Evolutionary conservation across 257 asterid species (phyloP), one percentile per base, ranked within the genome.

Genomic region (Primulina huaijiensis): DNA sequence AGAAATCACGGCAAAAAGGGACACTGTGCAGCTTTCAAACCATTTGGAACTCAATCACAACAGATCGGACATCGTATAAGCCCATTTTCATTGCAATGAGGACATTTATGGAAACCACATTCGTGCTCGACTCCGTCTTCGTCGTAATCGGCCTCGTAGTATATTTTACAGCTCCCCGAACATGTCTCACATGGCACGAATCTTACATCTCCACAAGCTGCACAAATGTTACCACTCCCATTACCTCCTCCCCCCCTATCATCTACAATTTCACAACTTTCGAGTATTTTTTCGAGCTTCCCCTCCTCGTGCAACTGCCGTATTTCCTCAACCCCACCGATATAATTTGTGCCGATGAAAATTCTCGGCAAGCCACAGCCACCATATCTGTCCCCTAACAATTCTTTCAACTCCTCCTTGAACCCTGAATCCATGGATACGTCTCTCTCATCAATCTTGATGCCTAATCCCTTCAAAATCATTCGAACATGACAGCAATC

Each of bases 351-450:
- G 9, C 93, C 96, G 1, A 89, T 33, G 53, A 94, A 94, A 40
- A 94, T 85, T 12, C 84, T 81, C 0, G 99, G 99, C 72, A 94
- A 80, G 16, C 87, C 82, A n/a, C 64, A 64, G 10, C 77, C 77
- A 11, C 66, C 73, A 43, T 56, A 74, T 63, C 81, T 81, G 20
- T 81, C 87, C 17, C 95, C 96, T 37, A 88, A 53, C 21, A 91
- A 53, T 65, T 77, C 90, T 80, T 81, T 89, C 62, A 91, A 53
- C 70, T 94, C 99, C 9, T 91, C 97, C 76, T 91, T 94, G 73
- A 89, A 94, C 7, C 95, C 95, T 0, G 97, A 91, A 71, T 94
- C 95, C 97, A 94, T 86, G 1, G 99, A 94, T 2, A 94, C 93
- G 25, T 94, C 99, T 50, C 99, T 80, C 74, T 94, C 97, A 1